Conservation (phyloP, 1,284 basidiomycete genomes). For the Tausonia pullulans region DNA sequence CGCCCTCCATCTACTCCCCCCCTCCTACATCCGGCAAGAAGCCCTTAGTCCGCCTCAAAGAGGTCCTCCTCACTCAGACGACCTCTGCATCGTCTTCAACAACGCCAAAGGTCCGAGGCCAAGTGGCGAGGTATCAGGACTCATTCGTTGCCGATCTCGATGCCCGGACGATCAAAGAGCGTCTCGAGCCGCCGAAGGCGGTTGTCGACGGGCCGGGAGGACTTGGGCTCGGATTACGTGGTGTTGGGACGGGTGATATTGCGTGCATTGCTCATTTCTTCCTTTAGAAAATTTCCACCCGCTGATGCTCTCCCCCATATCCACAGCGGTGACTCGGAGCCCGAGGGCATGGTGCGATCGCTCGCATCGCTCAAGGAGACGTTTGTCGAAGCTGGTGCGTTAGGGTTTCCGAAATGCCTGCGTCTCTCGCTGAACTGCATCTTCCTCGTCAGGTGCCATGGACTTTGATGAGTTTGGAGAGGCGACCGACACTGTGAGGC, state of each 20-base stretch:
- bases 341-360: background rate
- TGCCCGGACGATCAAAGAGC: background rate
- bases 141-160: conserved; percentile 7
- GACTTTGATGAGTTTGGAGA: conserved; percentile 12
- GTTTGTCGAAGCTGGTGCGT: conserved; percentile 1
- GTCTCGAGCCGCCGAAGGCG: background rate
- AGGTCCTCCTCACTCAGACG: conserved; percentile 6
- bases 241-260: conserved; percentile 12
- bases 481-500: conserved; percentile 1
- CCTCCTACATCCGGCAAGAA: background rate
- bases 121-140: conserved; percentile 8
- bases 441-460: background rate
- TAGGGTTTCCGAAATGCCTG: background rate
- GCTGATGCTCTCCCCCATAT: background rate
- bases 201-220: conserved; percentile 13
- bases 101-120: conserved; percentile 12
- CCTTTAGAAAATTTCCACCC: too few relatives aligned
- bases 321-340: background rate
- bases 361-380: background rate
- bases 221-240: conserved; percentile 14
- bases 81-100: background rate
- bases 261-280: background rate
- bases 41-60: conserved; percentile 10
- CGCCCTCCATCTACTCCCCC: background rate
- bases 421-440: background rate